Base-by-base conservation (phyloP, 768 basidiomycete species). In the Piloderma croceum region DNA sequence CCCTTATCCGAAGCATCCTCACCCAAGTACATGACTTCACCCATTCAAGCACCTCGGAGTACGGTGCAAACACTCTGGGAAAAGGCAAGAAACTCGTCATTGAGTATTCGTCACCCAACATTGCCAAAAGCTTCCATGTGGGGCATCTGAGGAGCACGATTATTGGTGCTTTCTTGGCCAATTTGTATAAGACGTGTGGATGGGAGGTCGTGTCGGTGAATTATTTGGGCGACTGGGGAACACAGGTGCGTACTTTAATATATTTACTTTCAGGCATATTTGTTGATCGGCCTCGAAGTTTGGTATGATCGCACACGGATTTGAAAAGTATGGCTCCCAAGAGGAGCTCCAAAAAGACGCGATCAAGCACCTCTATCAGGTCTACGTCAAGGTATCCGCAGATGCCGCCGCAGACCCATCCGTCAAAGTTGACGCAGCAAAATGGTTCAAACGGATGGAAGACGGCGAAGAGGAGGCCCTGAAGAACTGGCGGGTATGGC, bases 161-260 rank as follows among this genome's bases (percentile, higher is more conserved):
- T 60, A 94, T 98, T 56, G 94, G 94, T n/a, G 84, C 89, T 0
- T 96, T 96, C 69, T 63, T 97, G 43, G 70, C 77, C 7, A 97
- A 97, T 63, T 52, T 97, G 31, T 94, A 98, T 71, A 83, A 81
- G 56, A 76, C 89, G 6, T 90, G 84, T 53, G 93, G 94, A 12
- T 98, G 90, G 92, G 77, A 90, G 6, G 91, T 93, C n/a, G 62
- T 77, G 25, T 75, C 85, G 2, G 68, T 97, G 63, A 99, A 99
- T 60, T 99, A 99, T 59, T 76, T 97, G 12, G 94, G 94, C 2
- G 94, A 97, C 57, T 98, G 93, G 94, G 94, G 94, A 18, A 97
- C 92, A 31, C 94, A 97, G 75, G 92, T 90, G 27, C 58, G 71
- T 47, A 2, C n/a, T 29, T 7, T 13, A n/a, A 11, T 21, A 10